phyloP scores from a whole-genome alignment of 495 filamentous ascomycete genomes.

The Geopyxis carbonaria region DNA sequence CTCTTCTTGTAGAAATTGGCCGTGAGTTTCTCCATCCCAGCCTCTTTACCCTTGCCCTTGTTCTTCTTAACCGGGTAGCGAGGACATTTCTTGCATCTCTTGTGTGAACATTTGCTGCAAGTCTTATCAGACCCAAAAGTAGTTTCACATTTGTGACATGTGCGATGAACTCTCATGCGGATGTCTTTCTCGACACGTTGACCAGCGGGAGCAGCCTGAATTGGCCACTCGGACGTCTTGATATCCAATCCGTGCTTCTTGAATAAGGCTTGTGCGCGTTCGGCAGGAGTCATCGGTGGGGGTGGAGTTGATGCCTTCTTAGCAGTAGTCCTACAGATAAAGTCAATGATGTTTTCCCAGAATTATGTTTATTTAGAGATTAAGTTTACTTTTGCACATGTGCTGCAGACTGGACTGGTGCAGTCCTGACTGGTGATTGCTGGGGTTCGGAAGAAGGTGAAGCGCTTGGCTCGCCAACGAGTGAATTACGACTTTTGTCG shows the following conservation, averaged over 20 bases:
- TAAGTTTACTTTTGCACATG: too few species aligned
- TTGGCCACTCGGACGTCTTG: conserved; percentile 19
- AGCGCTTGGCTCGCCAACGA: too few species aligned
- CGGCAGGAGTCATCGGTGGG: conserved; percentile 14
- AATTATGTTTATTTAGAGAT: conserved; percentile 8
- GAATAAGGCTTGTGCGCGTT: conserved; percentile 24
- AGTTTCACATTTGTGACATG: conserved; percentile 60
- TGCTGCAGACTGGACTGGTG: too few species aligned
- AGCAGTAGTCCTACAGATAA: conserved; percentile 1
- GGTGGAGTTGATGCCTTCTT: conserved; percentile 12
- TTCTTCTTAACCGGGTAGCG: conserved; percentile 45
- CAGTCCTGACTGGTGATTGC: too few species aligned
- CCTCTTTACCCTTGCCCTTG: conserved; percentile 28
- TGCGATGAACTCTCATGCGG: conserved; percentile 76
- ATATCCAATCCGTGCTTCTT: conserved; percentile 25
- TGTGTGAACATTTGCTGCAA: conserved; percentile 58
- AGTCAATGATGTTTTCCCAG: too few species aligned
- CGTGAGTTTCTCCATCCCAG: conserved; percentile 18
- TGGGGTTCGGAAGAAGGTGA: too few species aligned
- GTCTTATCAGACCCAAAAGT: conserved; percentile 52
- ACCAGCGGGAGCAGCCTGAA: conserved; percentile 11
- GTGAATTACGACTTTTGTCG: not conserved
- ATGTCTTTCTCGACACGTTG: conserved; percentile 70
- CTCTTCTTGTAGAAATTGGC: conserved; percentile 23
- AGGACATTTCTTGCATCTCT: conserved; percentile 61